Conservation (phyloP, 805 yeast species). For the Ogataea wickerhamii region DNA sequence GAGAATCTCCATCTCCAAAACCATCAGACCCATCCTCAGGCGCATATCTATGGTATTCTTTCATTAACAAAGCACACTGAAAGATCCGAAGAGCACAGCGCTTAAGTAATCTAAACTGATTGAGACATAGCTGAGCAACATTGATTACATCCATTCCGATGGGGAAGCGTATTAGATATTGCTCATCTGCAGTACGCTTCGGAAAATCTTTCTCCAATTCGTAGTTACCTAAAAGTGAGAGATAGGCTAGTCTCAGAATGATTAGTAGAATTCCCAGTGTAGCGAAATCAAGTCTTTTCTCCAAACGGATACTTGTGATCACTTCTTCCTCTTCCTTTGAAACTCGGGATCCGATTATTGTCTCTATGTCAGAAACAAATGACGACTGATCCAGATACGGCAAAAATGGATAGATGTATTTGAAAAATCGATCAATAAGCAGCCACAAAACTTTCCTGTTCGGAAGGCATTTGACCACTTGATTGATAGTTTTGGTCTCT, state of each 20-base stretch:
- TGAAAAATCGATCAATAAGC: constrained; percentile 42
- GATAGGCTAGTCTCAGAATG: constrained; percentile 41
- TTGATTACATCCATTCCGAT: constrained; percentile 42
- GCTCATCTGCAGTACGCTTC: constrained; percentile 27
- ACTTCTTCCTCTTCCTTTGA: constrained; percentile 36
- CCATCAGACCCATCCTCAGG: constrained; percentile 56
- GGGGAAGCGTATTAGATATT: constrained; percentile 43
- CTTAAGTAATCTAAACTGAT: constrained; percentile 49
- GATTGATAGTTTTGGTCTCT: constrained; percentile 22
- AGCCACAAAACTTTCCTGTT: constrained; percentile 43
- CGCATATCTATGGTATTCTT: constrained; percentile 45
- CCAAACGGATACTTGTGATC: constrained; percentile 32
- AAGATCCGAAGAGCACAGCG: constrained; percentile 48
- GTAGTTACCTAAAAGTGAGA: constrained; percentile 36
- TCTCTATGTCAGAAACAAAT: constrained; percentile 32
- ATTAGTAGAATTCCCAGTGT: constrained; percentile 43
- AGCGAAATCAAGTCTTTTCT: constrained; percentile 47
- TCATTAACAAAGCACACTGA: constrained; percentile 51
- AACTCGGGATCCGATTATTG: constrained; percentile 36
- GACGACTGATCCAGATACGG: constrained; percentile 43
- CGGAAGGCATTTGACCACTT: constrained; percentile 41
- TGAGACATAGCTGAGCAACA: constrained; percentile 52
- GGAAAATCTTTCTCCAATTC: constrained; percentile 24
- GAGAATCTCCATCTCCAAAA: constrained; percentile 56
- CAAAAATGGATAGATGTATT: constrained; percentile 42